Evolutionary conservation across 2,329 filamentous ascomycete species (phyloP), one percentile per base, ranked within the genome.

Genomic region (Sclerotinia spermophila): DNA sequence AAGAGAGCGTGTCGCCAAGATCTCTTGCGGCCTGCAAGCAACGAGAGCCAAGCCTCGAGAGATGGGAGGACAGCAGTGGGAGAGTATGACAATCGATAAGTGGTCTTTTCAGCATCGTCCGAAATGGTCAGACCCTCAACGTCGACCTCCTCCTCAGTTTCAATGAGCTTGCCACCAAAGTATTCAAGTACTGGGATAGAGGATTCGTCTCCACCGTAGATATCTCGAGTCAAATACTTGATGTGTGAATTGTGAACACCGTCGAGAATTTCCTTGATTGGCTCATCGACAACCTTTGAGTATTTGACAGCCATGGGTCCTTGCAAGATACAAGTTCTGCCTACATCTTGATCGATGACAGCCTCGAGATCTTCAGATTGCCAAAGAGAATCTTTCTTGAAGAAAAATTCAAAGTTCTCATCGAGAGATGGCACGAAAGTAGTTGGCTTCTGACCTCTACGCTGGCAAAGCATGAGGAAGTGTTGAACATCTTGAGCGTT

Each of bases 311-410:
- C 92, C 83, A 94, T 94, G 7, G 96, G 96, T 27, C 96, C 96
- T 81, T 99, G 96, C 51, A 99, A 85, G 79, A 99, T 97, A 84
- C 94, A 97, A 59, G 94, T 97, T 79, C 96, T 89, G 74, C 93
- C 94, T 71, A 99, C 96, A 79, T 99, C 96, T 82, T 98, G 96
- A 76, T 87, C 95, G 72, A 97, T 94, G 71, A 99, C 94, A 68
- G 96, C 96, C 78, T 96, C 95, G 17, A 99, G 86, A 78, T 99
- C 96, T 82, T 99, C 96, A 1, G 96, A 98, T 83, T 99, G 96
- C 96, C 96, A 99, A 11, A 99, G 87, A 1, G 96, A 99, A 81
- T 99, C 96, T 85, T 99, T 99, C 89, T 99, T 99, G 90, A 99
- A 99, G 85, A 93, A 99, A 83, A 96, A 97, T 80, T 99, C 96